Evolutionary conservation across 768 basidiomycete species (phyloP).

Genomic region (Pleurotus giganteus): DNA sequence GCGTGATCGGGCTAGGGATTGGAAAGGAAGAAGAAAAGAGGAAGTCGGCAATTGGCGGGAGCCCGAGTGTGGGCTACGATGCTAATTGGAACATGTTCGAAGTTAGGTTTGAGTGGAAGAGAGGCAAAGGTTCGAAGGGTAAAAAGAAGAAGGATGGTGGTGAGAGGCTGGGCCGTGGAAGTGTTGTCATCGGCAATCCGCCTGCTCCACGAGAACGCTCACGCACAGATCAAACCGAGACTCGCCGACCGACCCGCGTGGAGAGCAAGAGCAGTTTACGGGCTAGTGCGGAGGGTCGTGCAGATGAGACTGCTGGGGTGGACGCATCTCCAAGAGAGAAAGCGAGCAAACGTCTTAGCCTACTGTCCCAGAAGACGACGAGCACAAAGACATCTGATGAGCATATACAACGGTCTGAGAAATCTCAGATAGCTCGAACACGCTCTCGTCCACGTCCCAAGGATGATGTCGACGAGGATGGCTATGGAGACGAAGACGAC

Average conservation of each 20-base stretch:
- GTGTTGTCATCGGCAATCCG: constrained; percentile 4
- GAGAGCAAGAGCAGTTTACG: constrained; percentile 11
- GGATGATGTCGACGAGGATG: constrained; percentile 6
- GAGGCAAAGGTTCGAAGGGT: constrained; percentile 36
- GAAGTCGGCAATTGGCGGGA: constrained; percentile 5
- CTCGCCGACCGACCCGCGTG: not conserved
- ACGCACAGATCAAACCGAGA: not conserved
- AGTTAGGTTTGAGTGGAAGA: constrained; percentile 78
- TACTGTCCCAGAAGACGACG: constrained; percentile 4
- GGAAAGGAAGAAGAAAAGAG: constrained; percentile 10
- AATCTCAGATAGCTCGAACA: not conserved
- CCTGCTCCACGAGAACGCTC: not conserved
- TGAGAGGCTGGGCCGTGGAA: constrained; percentile 16
- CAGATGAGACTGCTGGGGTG: constrained; percentile 21
- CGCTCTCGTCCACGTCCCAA: not conserved
- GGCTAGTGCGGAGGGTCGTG: constrained; percentile 13
- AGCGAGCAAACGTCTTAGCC: constrained; percentile 5
- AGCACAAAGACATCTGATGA: constrained; percentile 4
- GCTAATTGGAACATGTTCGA: constrained; percentile 53
- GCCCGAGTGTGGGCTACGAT: constrained; percentile 8
- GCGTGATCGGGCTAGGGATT: constrained; percentile 9
- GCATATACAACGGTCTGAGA: not conserved
- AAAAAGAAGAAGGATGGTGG: constrained; percentile 26
- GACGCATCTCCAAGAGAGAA: constrained; percentile 25
- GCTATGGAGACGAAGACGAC: constrained; percentile 38